A percentile compares a stretch with the other conserved stretches of the same genome.
phyloP scores from a whole-genome alignment of 2,329 filamentous ascomycete genomes.

The Verticillium albo-atrum region DNA sequence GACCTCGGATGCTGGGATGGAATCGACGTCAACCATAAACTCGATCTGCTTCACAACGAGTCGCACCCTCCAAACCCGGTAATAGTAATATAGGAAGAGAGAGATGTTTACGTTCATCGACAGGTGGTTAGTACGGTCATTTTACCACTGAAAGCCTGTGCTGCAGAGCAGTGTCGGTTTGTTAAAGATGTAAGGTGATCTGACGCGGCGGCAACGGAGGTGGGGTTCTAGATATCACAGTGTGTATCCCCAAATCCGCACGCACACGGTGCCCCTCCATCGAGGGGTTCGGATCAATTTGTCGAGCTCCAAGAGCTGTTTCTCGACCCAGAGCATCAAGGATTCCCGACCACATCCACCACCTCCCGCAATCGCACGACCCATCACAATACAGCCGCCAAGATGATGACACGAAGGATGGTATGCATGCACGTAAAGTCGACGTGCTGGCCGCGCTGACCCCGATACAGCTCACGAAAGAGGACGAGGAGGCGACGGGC shows the following conservation, averaged over 20 bases:
- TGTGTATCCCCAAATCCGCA: neutral
- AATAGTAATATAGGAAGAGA: no score
- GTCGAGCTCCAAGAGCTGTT: neutral
- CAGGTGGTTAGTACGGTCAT: no score
- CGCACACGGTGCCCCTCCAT: neutral
- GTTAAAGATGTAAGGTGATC: no score
- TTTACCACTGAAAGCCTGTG: no score
- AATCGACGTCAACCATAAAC: no score
- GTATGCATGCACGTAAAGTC: slow-evolving; percentile 27
- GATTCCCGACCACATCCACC: neutral
- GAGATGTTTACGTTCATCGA: no score
- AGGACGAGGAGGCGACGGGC: slow-evolving; percentile 75
- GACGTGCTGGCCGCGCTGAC: neutral
- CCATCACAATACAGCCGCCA: neutral
- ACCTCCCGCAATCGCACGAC: neutral
- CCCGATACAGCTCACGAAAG: slow-evolving; percentile 73
- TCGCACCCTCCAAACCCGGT: no score
- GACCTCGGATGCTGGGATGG: no score
- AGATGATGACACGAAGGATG: slow-evolving; percentile 57
- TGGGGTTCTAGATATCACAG: no score
- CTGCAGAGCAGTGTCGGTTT: no score
- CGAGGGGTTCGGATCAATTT: neutral
- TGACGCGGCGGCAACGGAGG: no score
- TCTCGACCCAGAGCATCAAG: neutral
- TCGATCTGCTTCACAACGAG: no score